Evolutionary conservation across 73 alveolate genomes (phyloP), one percentile per base, ranked within the genome.

Genomic region (Halteria grandinella): DNA sequence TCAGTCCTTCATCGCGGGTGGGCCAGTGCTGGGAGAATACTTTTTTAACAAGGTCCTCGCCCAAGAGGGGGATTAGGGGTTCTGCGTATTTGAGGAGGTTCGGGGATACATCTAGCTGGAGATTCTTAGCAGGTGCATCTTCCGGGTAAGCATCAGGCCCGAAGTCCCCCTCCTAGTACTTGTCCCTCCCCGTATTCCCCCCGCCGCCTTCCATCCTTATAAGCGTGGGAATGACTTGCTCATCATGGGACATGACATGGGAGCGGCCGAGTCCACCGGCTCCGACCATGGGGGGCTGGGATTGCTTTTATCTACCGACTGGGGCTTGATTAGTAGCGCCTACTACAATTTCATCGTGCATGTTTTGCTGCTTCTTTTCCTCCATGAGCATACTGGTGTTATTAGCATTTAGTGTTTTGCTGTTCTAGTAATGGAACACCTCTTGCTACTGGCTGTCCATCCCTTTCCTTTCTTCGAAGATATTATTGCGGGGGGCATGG

Each of bases 11-110:
- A 64, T 96, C 99, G 80, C 97, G 90, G 29, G 62, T 73, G 57
- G 78, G 87, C 99, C 99, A 94, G 17, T 78, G 64, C 74, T 89
- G 91, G 12, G 98, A 87, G 78, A 96, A 96, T 45, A 96, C 43
- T 58, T 86, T 93, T 77, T 91, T 85, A 34, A 94, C 80, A 45
- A 90, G 58, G n/a, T 83, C 96, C 39, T 83, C 95, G 8, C 98
- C 94, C 51, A 96, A 79, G 12, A 94, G 88, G 1, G 98, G 99
- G 10, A 94, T 88, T 60, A 96, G 75, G 14, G 99, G 98, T 18
- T 90, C 97, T 5, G 99, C 99, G 24, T 50, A 62, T 74, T 96
- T 87, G 63, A 75, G 69, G 12, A 86, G 87, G 21, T 93, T 85
- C 36, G 87, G 79, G 11, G 89, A 73, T n/a, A 77, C 33, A 0